A percentile compares a stretch with the other conserved stretches of the same genome.
These are phyloP conservation scores for Dactylellina sp. DNA, from an alignment of 2,329 filamentous ascomycete genomes.

Conservation along the genomic window DNA sequence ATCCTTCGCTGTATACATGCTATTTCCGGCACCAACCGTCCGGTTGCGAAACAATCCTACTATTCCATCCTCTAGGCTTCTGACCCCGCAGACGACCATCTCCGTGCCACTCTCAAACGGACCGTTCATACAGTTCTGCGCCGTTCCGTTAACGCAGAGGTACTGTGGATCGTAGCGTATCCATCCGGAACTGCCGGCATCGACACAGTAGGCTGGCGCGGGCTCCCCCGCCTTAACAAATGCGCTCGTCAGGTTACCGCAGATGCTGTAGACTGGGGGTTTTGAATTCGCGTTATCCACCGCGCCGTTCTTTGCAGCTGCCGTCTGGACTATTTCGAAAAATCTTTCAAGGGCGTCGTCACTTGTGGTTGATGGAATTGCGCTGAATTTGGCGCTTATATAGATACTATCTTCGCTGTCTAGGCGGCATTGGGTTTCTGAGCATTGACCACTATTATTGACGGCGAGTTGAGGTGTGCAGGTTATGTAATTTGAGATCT, in stretches of 20 bases:
- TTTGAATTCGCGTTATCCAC: not conserved
- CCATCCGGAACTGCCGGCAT: not conserved
- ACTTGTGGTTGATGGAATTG: slow-evolving; percentile 6
- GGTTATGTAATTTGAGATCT: not conserved
- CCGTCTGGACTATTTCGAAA: not conserved
- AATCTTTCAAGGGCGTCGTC: slow-evolving; percentile 5
- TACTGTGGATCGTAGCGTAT: slow-evolving; percentile 2
- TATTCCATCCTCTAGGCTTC: not conserved
- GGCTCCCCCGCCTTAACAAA: not conserved
- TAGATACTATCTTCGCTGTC: not conserved
- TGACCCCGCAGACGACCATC: slow-evolving; percentile 14
- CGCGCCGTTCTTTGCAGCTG: not conserved
- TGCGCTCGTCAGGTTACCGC: slow-evolving; percentile 5
- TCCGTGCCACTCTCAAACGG: slow-evolving; percentile 28
- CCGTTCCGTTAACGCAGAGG: slow-evolving; percentile 12
- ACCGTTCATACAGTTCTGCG: slow-evolving; percentile 25
- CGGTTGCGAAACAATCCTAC: not conserved
- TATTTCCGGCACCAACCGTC: not conserved
- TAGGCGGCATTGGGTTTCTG: not conserved
- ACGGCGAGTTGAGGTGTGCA: slow-evolving; percentile 1
- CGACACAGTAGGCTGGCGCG: not conserved
- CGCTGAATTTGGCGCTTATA: slow-evolving; percentile 11
- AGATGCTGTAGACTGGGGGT: not conserved
- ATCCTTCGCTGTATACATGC: slow-evolving; percentile 7
- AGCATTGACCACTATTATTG: not conserved